Evolutionary conservation across 768 basidiomycete genomes (phyloP), one percentile per base, ranked within the genome.

Genomic region (Chlorophyllum brunneum): DNA sequence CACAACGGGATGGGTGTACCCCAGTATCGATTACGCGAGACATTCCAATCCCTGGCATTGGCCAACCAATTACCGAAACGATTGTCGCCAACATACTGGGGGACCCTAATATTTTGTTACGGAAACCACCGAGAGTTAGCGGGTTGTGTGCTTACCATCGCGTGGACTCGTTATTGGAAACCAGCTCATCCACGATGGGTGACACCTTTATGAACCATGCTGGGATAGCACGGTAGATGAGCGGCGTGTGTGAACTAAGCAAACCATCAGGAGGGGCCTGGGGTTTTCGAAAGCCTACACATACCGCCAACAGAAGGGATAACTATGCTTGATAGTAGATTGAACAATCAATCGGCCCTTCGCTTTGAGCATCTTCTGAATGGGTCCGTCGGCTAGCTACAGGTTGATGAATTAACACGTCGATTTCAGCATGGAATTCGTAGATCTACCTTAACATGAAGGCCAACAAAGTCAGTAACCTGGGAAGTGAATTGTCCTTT

Each of bases 11-110:
- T 85, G 15, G 97, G 97, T 4, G 95, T 98, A 29, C 95, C 97
- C 95, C 95, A 99, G 67, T 98, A 99, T 42, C 97, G 81, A 74
- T 98, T 98, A 56, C 97, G 82, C n/a, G 95, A 97, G 57, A 99
- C 79, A 64, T 98, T 98, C 97, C 97, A 99, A 64, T 99, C 97
- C 18, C 95, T 82, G n/a, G 97, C 97, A 67, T 95, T 98, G 42
- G 88, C 86, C 45, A 99, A 77, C 97, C 97, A 99, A 67, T 92
- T 95, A 18, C 93, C 94, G 64, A 99, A 99, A 29, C 95, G 80
- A 58, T 86, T 82, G 54, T 98, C 95, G 5, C 94, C 91, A 40
- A 98, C 86, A 55, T 71, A 78, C 62, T 92, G 86, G 8, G 97
- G 97, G 2, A 99, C 97, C 92, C 90, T 92, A 46, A 44, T 11